Evolutionary conservation across 441 rosid genomes (phyloP), one percentile per base, ranked within the genome.

Genomic region (Rhodomyrtus psidioides): DNA sequence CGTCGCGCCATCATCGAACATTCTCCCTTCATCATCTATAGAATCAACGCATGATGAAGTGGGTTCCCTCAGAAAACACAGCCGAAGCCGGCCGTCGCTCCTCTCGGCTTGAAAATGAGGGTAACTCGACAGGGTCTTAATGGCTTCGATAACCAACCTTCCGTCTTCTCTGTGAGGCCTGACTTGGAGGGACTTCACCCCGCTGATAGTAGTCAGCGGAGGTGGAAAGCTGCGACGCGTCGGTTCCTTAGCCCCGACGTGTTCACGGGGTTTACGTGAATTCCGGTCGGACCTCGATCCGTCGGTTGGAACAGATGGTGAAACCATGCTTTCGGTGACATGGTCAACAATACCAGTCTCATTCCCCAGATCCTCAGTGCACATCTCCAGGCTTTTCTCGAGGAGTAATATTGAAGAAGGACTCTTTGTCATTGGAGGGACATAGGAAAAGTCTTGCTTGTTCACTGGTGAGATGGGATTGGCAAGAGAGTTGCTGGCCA

Each of bases 301-400:
- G 79, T 34, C 8, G n/a, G 79, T 65, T 2, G 49, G 79, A 21
- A 70, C 26, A 42, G 49, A 21, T 7, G 9, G n/a, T 70, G 21
- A 13, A 39, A 70, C 79, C 79, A 39, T 42, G n/a, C 49, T 70
- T 26, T 75, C 86, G 13, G 55, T 85, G 6, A 82, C 59, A 1
- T 51, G 39, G 62, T 86, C 87, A 51, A 53, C 65, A 12, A 70
- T 70, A 46, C 87, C 87, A 12, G 87, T 86, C 62, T 86, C 87
- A 19, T 55, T 81, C 26, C 87, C 87, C 58, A 86, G 87, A 82
- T 82, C 70, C 87, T 86, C 87, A 13, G 87, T 86, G 84, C 87
- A 86, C 84, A 86, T 70, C 62, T 62, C 84, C 26, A 86, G 2
- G 84, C 87, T 85, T 70, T 53, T 81, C 23, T 85, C 79, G 53